Evolutionary conservation across 2,329 filamentous ascomycete species (phyloP), one percentile per base, ranked within the genome.

Genomic region (Aphanocladium album): DNA sequence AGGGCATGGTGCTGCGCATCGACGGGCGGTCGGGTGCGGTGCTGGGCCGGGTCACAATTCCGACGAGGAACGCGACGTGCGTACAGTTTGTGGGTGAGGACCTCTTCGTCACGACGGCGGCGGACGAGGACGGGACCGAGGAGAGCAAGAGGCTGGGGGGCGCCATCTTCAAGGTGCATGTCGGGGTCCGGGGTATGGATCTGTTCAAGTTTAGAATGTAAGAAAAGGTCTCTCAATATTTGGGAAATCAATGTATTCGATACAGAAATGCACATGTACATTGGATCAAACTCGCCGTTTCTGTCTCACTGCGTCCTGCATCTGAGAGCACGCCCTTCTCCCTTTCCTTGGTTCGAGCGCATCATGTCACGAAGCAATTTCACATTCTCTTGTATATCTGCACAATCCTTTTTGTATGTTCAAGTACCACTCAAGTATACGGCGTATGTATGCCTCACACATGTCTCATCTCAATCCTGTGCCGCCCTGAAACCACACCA

Each of bases 21-120:
- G 85, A 83, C 52, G 55, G 55, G 11, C 84, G 86, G 5, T 73
- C 82, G 55, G 91, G 91, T 2, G 77, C 86, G 68, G 75, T 96
- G 33, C 79, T 93, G 5, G 91, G 90, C 7, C 84, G 91, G 76
- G 80, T 97, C 64, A 80, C 78, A 60, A 77, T 96, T 65, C 91
- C 92, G 5, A 96, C 92, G 14, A 81, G 82, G 63, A 89, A 91
- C 73, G 84, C 91, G 64, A 95, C 91, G 8, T 96, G 92, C 74
- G 85, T 89, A 21, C 86, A 88, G 64, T 93, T 97, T 71, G 86
- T 87, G 39, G 92, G 90, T 9, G 85, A 80, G 1, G 81, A 85
- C 69, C 78, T 97, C 61, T 89, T 89, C 74, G 89, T 96, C 69
- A 96, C 92, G 21, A 90, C 85, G 60, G 91, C 91, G 5, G 77